Evolutionary conservation across 176 grass and related monocot genomes (phyloP).

Genomic region (Coix lacrymajobi): DNA sequence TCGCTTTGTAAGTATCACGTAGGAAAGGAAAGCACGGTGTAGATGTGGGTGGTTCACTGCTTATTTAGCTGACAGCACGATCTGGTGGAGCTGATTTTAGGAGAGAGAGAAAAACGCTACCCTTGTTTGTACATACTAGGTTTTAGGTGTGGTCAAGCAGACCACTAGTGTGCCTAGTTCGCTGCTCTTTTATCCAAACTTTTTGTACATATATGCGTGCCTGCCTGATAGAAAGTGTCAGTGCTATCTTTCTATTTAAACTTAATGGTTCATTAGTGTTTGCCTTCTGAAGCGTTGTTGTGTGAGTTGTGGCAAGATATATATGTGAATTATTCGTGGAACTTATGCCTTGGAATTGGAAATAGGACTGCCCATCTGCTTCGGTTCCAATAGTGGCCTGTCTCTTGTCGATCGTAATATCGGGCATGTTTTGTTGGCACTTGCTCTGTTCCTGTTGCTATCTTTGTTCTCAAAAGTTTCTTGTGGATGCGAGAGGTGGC

Average conservation of each 20-base stretch:
- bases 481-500: conserved; percentile 5
- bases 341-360: background rate
- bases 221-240: background rate
- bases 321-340: background rate
- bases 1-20: conserved; percentile 38
- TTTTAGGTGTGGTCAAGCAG: conserved; percentile 23
- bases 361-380: background rate
- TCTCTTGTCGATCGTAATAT: background rate
- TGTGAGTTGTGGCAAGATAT: background rate
- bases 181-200: background rate
- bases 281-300: background rate
- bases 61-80: background rate
- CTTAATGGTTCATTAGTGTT: background rate
- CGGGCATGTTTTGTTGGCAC: background rate
- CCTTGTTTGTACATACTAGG: conserved; percentile 32
- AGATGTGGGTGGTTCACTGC: conserved; percentile 28
- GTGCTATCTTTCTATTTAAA: background rate
- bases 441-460: background rate
- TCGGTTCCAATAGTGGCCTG: background rate
- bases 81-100: conserved; percentile 42
- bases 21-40: conserved; percentile 28
- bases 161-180: conserved; percentile 2
- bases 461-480: background rate
- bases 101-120: background rate
- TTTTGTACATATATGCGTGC: conserved; percentile 41